A percentile compares a stretch with the other conserved stretches of the same genome.
These are phyloP conservation scores for Mariannaea sp. DNA, from an alignment of 2,329 filamentous ascomycete genomes.

Conservation along the genomic window DNA sequence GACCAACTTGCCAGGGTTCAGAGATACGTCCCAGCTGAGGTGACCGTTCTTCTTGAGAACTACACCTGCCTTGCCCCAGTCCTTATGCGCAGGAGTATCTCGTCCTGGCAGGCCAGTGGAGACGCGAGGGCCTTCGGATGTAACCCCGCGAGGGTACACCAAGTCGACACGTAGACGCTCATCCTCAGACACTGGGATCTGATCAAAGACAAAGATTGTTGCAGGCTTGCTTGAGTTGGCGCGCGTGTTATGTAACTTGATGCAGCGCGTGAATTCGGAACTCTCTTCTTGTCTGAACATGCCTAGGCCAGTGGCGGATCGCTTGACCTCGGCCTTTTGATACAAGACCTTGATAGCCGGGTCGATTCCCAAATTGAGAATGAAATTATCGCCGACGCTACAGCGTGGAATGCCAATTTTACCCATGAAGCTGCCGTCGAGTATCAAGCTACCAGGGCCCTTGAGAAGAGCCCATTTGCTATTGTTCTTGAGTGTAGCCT, in stretches of 20 bases:
- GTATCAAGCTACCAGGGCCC: constrained; percentile 60
- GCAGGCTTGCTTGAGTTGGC: constrained; percentile 45
- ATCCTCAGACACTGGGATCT: constrained; percentile 66
- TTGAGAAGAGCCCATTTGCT: constrained; percentile 60
- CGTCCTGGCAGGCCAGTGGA: constrained; percentile 41
- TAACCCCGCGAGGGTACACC: constrained; percentile 53
- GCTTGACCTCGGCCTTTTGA: constrained; percentile 58
- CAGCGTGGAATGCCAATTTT: constrained; percentile 60
- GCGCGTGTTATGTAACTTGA: constrained; percentile 58
- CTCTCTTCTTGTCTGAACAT: constrained; percentile 60
- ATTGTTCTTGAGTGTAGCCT: constrained; percentile 60
- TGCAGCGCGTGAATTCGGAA: constrained; percentile 53
- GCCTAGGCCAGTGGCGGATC: constrained; percentile 55
- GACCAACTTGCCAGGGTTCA: constrained; percentile 62
- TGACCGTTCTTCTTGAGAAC: constrained; percentile 61
- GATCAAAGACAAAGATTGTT: constrained; percentile 60
- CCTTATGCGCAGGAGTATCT: constrained; percentile 39
- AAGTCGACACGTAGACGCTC: constrained; percentile 60
- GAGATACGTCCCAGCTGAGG: constrained; percentile 60
- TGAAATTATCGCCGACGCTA: constrained; percentile 58
- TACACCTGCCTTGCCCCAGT: constrained; percentile 61
- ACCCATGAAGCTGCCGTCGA: constrained; percentile 68
- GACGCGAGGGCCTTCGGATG: constrained; percentile 45
- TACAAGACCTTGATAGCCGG: constrained; percentile 61
- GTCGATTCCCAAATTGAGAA: constrained; percentile 63